Evolutionary conservation across 2,329 filamentous ascomycete species (phyloP).

Genomic region (Claviceps pusilla): DNA sequence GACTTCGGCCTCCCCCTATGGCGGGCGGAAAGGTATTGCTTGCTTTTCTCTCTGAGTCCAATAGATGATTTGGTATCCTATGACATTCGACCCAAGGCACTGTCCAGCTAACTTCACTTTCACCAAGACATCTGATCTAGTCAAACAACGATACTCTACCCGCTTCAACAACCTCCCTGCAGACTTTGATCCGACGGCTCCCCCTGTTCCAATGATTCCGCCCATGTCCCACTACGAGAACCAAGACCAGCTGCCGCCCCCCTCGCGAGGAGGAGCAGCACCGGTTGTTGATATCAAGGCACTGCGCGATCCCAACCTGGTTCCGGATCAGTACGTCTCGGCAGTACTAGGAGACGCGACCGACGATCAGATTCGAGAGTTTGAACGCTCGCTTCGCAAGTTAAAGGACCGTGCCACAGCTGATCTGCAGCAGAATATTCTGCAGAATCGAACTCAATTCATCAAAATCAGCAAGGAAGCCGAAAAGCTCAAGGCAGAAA

Average conservation of each 20-base stretch:
- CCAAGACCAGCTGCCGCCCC: slow-evolving; percentile 33
- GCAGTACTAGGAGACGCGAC: slow-evolving; percentile 67
- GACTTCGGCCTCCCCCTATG: slow-evolving; percentile 32
- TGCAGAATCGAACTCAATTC: slow-evolving; percentile 94
- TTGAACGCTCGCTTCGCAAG: slow-evolving; percentile 59
- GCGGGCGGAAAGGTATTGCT: slow-evolving; percentile 38
- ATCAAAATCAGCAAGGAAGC: slow-evolving; percentile 99
- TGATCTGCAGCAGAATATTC: slow-evolving; percentile 87
- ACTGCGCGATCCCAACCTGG: slow-evolving; percentile 63
- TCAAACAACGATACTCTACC: slow-evolving; percentile 88
- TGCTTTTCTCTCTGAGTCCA: slow-evolving; percentile 1
- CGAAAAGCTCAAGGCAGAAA: slow-evolving; percentile 91
- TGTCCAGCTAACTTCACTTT: slow-evolving; percentile 10
- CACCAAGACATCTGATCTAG: slow-evolving; percentile 56
- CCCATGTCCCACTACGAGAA: slow-evolving; percentile 43
- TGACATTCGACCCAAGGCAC: not conserved
- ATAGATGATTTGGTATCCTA: not conserved
- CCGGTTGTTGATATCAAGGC: slow-evolving; percentile 62
- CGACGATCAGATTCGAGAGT: slow-evolving; percentile 73
- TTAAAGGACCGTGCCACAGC: slow-evolving; percentile 64
- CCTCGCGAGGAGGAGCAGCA: slow-evolving; percentile 37
- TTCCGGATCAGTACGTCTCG: slow-evolving; percentile 65
- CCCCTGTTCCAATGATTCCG: slow-evolving; percentile 57
- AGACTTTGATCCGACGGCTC: slow-evolving; percentile 52
- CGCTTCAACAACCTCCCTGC: slow-evolving; percentile 67